Evolutionary conservation across 73 alveolate species (phyloP).

Genomic region (Tetrahymena malaccensis): DNA sequence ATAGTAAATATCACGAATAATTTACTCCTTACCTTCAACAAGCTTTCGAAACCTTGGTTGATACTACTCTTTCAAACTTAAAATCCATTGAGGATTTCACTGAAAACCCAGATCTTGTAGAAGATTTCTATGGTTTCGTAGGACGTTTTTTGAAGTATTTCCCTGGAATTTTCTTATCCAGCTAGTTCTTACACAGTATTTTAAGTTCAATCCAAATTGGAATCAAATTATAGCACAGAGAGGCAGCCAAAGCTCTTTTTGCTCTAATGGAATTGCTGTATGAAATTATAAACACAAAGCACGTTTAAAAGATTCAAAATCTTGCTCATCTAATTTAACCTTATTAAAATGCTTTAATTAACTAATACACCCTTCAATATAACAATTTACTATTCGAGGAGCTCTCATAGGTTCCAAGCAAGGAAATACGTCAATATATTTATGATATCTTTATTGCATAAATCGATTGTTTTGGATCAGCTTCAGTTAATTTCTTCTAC

Average conservation of each 20-base stretch:
- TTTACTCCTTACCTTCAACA: not conserved
- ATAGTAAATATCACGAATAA: not conserved
- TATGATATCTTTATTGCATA: not conserved
- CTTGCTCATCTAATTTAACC: not conserved
- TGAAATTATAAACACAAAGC: not conserved
- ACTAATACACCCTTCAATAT: not conserved
- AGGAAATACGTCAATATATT: not conserved
- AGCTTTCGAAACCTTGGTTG: not conserved
- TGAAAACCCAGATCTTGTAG: not conserved
- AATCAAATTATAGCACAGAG: not conserved
- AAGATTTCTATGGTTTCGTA: not conserved
- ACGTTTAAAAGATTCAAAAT: not conserved
- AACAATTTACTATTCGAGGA: not conserved
- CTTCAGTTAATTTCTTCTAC: not conserved
- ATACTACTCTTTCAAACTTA: not conserved
- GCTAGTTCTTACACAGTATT: not conserved
- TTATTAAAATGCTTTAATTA: not conserved
- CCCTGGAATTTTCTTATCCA: not conserved
- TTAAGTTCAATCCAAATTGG: not conserved
- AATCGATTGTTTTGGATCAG: not conserved
- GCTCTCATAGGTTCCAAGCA: not conserved
- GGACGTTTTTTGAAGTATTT: not conserved
- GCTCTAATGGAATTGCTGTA: not conserved
- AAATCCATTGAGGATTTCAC: not conserved
- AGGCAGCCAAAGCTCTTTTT: not conserved